A percentile compares a stretch with the other conserved stretches of the same genome.
Evolutionary conservation across 805 yeast species (phyloP).

Genomic region (Wickerhamomyces canadensis): DNA sequence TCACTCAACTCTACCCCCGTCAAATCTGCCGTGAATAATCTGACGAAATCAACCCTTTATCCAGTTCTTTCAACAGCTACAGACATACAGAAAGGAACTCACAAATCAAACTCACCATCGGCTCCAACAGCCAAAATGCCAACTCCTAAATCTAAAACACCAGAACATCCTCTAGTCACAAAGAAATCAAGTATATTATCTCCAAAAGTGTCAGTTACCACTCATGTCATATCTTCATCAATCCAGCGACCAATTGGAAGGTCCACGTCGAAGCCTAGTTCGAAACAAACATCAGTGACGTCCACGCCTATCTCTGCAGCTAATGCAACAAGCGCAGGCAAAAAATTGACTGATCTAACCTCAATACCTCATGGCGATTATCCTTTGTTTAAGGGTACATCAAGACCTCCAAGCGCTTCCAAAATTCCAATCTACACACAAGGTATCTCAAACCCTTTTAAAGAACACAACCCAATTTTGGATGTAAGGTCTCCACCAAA

Average conservation of each 20-base stretch:
- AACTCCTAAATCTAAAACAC: too few relatives aligned
- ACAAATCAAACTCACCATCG: not conserved
- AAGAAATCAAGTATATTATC: not conserved
- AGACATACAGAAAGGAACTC: not conserved
- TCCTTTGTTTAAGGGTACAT: not conserved
- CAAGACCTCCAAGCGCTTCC: not conserved
- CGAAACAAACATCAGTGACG: not conserved
- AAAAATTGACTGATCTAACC: too few relatives aligned
- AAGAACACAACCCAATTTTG: not conserved
- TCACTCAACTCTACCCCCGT: not conserved
- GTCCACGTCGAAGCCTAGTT: not conserved
- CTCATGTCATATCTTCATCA: not conserved
- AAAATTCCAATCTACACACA: not conserved
- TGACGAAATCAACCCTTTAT: not conserved
- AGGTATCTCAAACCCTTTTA: not conserved
- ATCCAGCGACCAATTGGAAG: not conserved
- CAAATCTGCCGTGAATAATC: not conserved
- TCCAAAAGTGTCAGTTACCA: not conserved
- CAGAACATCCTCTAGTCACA: too few relatives aligned
- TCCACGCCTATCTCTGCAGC: not conserved
- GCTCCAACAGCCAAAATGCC: too few relatives aligned
- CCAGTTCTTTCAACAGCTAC: not conserved
- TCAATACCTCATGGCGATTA: too few relatives aligned
- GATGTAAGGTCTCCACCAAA: conserved; percentile 3
- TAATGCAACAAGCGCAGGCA: too few relatives aligned